Percentiles rank a stretch among this genome's conserved stretches.
Conservation (phyloP, 768 basidiomycete species). For the Zangia roseola region DNA sequence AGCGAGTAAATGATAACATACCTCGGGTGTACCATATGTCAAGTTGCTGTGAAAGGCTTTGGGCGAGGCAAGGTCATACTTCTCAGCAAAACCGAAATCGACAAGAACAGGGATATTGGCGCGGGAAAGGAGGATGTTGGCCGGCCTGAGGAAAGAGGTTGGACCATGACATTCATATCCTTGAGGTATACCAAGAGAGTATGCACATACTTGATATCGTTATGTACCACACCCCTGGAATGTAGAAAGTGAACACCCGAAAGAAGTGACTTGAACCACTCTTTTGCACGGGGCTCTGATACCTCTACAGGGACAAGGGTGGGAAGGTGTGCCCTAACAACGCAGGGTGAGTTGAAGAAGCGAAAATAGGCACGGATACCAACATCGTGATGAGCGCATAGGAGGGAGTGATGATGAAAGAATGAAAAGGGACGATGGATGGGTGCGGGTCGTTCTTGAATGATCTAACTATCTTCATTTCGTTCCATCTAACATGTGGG, state of each 20-base stretch:
- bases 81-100: slow-evolving; percentile 96
- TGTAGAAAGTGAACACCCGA: slow-evolving; percentile 86
- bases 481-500: slow-evolving; percentile 73
- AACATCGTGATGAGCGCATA: slow-evolving; percentile 93
- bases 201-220: slow-evolving; percentile 82
- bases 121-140: slow-evolving; percentile 85
- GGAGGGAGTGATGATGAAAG: slow-evolving; percentile 89
- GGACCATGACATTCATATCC: background rate
- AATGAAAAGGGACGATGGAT: slow-evolving; percentile 88
- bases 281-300: slow-evolving; percentile 68
- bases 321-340: slow-evolving; percentile 79
- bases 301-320: slow-evolving; percentile 87
- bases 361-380: slow-evolving; percentile 30
- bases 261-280: slow-evolving; percentile 81
- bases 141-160: slow-evolving; percentile 53
- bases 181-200: background rate
- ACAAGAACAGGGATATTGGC: slow-evolving; percentile 84
- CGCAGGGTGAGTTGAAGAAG: slow-evolving; percentile 7
- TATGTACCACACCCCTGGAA: slow-evolving; percentile 81
- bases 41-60: slow-evolving; percentile 81
- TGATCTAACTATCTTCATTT: slow-evolving; percentile 92
- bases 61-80: slow-evolving; percentile 61
- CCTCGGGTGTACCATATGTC: slow-evolving; percentile 91
- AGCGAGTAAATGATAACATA: slow-evolving; percentile 27
- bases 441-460: slow-evolving; percentile 87